A percentile compares a stretch with the other conserved stretches of the same genome.
Evolutionary conservation across 306 rosid genomes (phyloP).

Genomic region (Psophocarpus tetragonolobus): DNA sequence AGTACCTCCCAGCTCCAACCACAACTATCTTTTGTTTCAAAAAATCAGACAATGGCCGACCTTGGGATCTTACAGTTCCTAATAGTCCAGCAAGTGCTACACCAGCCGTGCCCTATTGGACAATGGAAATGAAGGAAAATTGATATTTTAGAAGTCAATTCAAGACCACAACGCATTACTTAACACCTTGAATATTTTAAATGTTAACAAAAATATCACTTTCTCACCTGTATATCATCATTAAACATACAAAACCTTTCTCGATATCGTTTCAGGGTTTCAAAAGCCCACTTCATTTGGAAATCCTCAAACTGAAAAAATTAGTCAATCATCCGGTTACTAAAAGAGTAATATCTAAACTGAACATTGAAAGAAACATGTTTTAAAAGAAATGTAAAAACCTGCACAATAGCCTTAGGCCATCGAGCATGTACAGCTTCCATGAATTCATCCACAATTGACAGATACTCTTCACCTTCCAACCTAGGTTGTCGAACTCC

Average conservation of each 20-base stretch:
- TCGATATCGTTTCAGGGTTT: constrained; percentile 82
- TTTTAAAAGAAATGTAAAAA: constrained; percentile 39
- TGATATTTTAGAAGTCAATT: not conserved
- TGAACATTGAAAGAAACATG: constrained; percentile 9
- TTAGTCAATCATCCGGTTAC: constrained; percentile 38
- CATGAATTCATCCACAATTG: constrained; percentile 89
- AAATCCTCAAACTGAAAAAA: constrained; percentile 84
- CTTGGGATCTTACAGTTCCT: constrained; percentile 87
- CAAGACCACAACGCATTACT: not conserved
- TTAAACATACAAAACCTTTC: constrained; percentile 86
- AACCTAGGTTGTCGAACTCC: constrained; percentile 89
- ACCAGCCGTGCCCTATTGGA: constrained; percentile 85
- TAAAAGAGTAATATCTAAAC: constrained; percentile 6
- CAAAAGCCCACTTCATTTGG: constrained; percentile 98
- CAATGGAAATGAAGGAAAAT: constrained; percentile 39
- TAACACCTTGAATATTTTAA: constrained; percentile 10
- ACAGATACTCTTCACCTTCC: constrained; percentile 88
- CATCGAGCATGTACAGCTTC: constrained; percentile 80
- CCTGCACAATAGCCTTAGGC: constrained; percentile 97
- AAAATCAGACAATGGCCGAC: constrained; percentile 72
- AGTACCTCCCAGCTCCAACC: constrained; percentile 96
- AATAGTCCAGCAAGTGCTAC: constrained; percentile 93
- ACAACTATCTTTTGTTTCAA: constrained; percentile 82
- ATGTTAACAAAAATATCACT: constrained; percentile 17
- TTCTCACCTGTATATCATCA: constrained; percentile 85